A percentile compares a stretch with the other conserved stretches of the same genome.
Conservation (phyloP, 805 yeast genomes). For the Candida dajiaensis region DNA sequence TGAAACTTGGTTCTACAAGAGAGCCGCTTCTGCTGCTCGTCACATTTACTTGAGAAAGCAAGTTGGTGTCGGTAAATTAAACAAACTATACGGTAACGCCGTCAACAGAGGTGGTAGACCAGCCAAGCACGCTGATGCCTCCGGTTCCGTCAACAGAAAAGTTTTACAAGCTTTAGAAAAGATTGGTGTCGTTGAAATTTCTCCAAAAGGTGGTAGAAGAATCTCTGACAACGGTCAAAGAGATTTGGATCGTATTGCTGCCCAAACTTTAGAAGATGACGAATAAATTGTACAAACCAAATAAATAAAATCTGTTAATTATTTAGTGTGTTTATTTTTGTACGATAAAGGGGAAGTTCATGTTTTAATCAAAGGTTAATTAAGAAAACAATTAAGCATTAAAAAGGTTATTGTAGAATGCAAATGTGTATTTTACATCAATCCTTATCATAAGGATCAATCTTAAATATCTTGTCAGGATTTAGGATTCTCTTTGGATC, state of each 20-base stretch:
- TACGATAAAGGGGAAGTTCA: conserved; percentile 5
- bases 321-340: conserved; percentile 5
- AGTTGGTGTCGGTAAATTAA: conserved; percentile 98
- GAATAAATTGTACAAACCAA: conserved; percentile 32
- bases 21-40: conserved; percentile 99
- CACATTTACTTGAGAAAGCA: conserved; percentile 99
- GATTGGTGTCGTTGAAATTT: conserved; percentile 93
- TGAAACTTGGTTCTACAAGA: conserved; percentile 99
- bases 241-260: conserved; percentile 99
- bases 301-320: conserved; percentile 1
- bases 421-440: neutral
- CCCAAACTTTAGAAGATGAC: conserved; percentile 93
- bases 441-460: conserved; percentile 46
- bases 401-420: neutral
- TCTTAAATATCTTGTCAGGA: conserved; percentile 65
- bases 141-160: conserved; percentile 98
- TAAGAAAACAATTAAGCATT: conserved; percentile 9
- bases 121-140: conserved; percentile 97
- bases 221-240: conserved; percentile 99
- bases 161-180: conserved; percentile 97
- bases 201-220: conserved; percentile 99
- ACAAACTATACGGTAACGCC: conserved; percentile 99
- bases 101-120: conserved; percentile 99
- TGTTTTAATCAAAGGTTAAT: conserved; percentile 7
- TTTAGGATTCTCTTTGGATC: conserved; percentile 68